These are phyloP conservation scores for Fusarium metavorans DNA, from an alignment of 2,329 filamentous ascomycete species.

Conservation along the genomic window DNA sequence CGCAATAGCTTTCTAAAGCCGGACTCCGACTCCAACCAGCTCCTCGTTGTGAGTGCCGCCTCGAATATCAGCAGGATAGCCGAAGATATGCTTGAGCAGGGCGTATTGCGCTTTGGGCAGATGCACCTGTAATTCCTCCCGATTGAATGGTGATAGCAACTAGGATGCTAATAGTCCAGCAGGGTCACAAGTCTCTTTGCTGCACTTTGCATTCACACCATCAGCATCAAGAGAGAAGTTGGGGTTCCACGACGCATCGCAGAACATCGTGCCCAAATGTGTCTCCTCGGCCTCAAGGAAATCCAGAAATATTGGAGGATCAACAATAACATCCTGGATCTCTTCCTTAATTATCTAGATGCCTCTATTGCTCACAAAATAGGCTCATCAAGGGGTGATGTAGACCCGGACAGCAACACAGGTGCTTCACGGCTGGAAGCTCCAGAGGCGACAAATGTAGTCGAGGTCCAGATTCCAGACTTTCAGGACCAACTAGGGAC, in stretches of 20 bases:
- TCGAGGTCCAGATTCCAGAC: background rate
- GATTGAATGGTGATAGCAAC: too few species aligned
- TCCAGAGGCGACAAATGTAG: background rate
- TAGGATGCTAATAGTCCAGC: background rate
- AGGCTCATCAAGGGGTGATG: background rate
- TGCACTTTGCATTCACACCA: constrained; percentile 53
- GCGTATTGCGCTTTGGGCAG: constrained; percentile 51
- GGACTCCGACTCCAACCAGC: constrained; percentile 41
- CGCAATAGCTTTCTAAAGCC: constrained; percentile 49
- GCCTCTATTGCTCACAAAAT: constrained; percentile 52
- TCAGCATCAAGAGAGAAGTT: constrained; percentile 49
- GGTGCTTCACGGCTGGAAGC: background rate
- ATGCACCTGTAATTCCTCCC: constrained; percentile 48
- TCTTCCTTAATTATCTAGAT: constrained; percentile 54
- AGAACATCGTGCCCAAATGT: constrained; percentile 53
- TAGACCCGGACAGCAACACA: background rate
- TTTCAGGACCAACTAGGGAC: constrained; percentile 34
- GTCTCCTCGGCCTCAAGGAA: constrained; percentile 52
- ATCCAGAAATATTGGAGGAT: constrained; percentile 55
- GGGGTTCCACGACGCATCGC: constrained; percentile 50
- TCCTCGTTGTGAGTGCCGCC: constrained; percentile 49
- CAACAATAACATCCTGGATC: constrained; percentile 54
- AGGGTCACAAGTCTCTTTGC: constrained; percentile 54
- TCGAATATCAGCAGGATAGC: constrained; percentile 52
- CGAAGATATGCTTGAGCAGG: constrained; percentile 52